Evolutionary conservation across 2,329 filamentous ascomycete genomes (phyloP), one percentile per base, ranked within the genome.

Genomic region (Paecilomyces sp.): DNA sequence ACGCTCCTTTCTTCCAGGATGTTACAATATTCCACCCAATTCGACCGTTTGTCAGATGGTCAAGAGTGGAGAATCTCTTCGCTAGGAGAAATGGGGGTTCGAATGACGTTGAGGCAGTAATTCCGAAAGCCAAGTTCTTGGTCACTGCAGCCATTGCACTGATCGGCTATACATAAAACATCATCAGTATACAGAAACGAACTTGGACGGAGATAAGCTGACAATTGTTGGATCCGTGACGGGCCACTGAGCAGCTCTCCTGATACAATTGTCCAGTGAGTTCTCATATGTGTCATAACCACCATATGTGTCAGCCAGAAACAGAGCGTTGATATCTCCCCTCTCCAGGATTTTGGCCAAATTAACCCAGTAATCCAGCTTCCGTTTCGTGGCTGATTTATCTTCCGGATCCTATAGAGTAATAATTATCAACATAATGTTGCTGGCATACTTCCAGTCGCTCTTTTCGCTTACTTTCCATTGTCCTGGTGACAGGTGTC

Each of bases 21-120:
- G 85, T 88, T 0, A 89, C 86, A 22, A 88, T 86, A 62, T 88
- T 88, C 86, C 85, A 87, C 0, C 83, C 85, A 34, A 88, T 79
- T 0, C 85, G 76, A 0, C 85, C 85, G 2, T 79, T 75, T 0
- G 85, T 88, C 52, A 88, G 74, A 68, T 88, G 85, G 60, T 88
- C 85, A 0, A 88, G 69, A 0, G 83, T 85, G 0, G 83, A 86
- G 58, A 88, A 86, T 0, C 84, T 75, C 67, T 86, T 86, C 0
- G 85, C 85, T 0, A 88, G 73, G 1, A 86, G 70, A 60, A 85
- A 88, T 0, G 85, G 85, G 0, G 83, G 81, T 62, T 87, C 84
- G 60, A 86, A 88, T 0, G 83, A 83, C 1, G 85, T 87, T 0
- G 83, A 85, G 0, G 83, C 82, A 0, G 85, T 88, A 61, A 88